Percentiles rank a stretch among this genome's conserved stretches.
phyloP scores from a whole-genome alignment of 2,329 filamentous ascomycete species.

The Ascocoryne sarcoides region DNA sequence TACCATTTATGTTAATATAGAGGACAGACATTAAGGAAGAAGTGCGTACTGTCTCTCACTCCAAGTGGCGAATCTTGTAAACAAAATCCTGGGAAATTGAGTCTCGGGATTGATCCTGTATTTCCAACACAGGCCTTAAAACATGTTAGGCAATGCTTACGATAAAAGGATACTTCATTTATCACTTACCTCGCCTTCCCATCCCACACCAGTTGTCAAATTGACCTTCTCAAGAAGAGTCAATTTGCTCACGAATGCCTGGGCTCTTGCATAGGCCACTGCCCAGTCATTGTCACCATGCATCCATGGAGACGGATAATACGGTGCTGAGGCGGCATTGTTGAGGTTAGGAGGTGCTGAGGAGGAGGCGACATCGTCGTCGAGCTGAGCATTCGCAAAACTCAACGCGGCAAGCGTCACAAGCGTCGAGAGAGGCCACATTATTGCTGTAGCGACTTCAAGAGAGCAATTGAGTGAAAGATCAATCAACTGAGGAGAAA shows the following conservation, averaged over 20 bases:
- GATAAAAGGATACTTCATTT: too few relatives aligned
- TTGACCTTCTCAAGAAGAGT: conserved; percentile 85
- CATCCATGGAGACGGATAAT: conserved; percentile 30
- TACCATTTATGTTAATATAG: conserved; percentile 32
- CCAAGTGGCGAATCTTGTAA: conserved; percentile 28
- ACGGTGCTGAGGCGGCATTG: conserved; percentile 23
- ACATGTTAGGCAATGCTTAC: too few relatives aligned
- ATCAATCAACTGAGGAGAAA: not conserved
- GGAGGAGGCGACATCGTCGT: too few relatives aligned
- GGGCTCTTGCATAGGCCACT: conserved; percentile 62
- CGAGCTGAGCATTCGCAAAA: conserved; percentile 17
- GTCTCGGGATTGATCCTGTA: conserved; percentile 24
- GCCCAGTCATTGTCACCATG: conserved; percentile 42
- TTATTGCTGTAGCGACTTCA: conserved; percentile 9
- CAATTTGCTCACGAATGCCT: conserved; percentile 60
- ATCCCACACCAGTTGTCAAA: conserved; percentile 70
- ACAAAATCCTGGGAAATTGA: conserved; percentile 26
- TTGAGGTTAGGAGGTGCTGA: too few relatives aligned
- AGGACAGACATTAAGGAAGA: conserved; percentile 35
- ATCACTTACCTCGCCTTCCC: conserved; percentile 25
- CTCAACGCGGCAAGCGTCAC: conserved; percentile 11
- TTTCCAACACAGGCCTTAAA: conserved; percentile 1
- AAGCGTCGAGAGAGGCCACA: conserved; percentile 16
- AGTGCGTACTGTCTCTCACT: conserved; percentile 32
- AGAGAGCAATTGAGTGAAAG: not conserved